Conservation (phyloP, 805 yeast species). For the Dipodascopsis uninucleata region DNA sequence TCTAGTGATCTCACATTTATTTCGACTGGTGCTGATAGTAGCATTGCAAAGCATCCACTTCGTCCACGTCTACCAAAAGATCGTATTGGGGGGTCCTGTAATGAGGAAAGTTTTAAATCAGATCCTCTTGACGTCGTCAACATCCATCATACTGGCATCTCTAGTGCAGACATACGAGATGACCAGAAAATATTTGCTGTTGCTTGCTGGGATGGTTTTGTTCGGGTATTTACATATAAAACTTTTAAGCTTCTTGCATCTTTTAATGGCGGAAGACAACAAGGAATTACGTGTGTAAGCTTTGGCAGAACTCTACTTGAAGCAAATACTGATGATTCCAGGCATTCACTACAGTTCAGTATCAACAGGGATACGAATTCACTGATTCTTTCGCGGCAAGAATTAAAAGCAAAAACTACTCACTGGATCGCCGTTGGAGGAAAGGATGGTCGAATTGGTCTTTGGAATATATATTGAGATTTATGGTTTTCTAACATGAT, state of each 20-base stretch:
- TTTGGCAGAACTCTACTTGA: constrained; percentile 19
- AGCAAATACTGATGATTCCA: not conserved
- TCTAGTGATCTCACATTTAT: constrained; percentile 28
- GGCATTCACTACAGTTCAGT: not conserved
- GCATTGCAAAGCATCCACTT: constrained; percentile 33
- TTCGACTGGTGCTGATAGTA: constrained; percentile 37
- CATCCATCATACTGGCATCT: constrained; percentile 34
- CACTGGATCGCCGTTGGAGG: constrained; percentile 49
- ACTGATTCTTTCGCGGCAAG: not conserved
- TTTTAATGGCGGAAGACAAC: constrained; percentile 34
- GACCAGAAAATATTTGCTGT: constrained; percentile 32
- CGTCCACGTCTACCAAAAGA: not conserved
- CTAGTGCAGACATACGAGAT: constrained; percentile 30
- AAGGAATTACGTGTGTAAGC: constrained; percentile 32
- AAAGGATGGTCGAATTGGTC: constrained; percentile 52
- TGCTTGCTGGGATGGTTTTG: constrained; percentile 43
- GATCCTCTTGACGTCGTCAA: constrained; percentile 10
- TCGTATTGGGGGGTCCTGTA: constrained; percentile 2
- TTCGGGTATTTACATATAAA: constrained; percentile 33
- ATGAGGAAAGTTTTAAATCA: not conserved
- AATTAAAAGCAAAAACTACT: constrained; percentile 3
- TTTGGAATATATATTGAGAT: constrained; percentile 36
- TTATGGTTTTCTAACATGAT: too few relatives aligned
- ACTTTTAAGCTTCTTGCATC: constrained; percentile 35
- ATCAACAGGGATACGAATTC: constrained; percentile 6